Base-by-base conservation (phyloP, 2,329 filamentous ascomycete species). In the Triangularia verruculosa region DNA sequence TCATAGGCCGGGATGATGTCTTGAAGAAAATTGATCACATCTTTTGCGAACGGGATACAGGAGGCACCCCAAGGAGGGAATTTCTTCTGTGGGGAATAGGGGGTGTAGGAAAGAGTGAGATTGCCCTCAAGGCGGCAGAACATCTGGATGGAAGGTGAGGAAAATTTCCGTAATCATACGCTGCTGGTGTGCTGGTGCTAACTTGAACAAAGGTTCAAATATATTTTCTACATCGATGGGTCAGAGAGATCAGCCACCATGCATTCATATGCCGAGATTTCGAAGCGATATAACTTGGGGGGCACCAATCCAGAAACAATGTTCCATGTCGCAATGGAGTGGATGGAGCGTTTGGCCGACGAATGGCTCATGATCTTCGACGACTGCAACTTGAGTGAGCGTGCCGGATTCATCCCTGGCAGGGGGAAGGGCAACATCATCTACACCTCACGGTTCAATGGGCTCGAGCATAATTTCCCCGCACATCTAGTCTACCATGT, bases 311-410 rank as follows among this genome's bases (percentile, higher is more conserved):
- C 32, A 13, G 32, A 34, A 13, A 34, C 32, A 34, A 34, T 34
- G 32, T 34, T 34, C 32, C 11, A 13, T 13, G 13, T 34, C 11
- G 70, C 72, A 1, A 57, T 68, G 28, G 20, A 58, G 3, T 68
- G 67, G 69, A 62, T 74, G 17, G 66, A 61, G 12, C 11, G 34
- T 0, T 61, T 62, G 2, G 12, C 60, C 4, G 67, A 69, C 1
- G 68, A 72, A 6, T 75, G 74, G 73, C 68, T 76, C 1, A 67
- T 75, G 1, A 61, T 76, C 0, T 69, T 74, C n/a, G 74, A 76
- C 60, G 72, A 75, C n/a, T 70, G 32, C 32, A 34, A 34, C 32
- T 34, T 34, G 32, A 34, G 32, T 34, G 32, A 34, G 32, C 32
- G 32, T 15, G 32, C 32, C 32, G 32, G 32, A 4, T 34, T n/a